A percentile compares a stretch with the other conserved stretches of the same genome.
phyloP scores from a whole-genome alignment of 768 basidiomycete genomes.

The Jaapia argillacea region DNA sequence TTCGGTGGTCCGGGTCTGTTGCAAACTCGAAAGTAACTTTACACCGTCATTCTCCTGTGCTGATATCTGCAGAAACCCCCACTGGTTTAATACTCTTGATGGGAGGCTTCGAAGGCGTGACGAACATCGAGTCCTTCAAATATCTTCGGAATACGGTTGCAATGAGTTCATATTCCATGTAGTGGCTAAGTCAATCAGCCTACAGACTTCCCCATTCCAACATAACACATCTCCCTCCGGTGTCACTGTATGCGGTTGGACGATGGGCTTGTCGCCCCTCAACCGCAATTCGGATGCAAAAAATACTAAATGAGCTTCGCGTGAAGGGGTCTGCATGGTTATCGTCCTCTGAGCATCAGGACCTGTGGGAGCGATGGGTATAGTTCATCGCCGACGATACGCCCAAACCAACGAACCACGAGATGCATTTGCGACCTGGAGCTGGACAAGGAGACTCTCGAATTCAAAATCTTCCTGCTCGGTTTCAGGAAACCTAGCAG shows the following conservation, averaged over 20 bases:
- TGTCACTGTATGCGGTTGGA: conserved; percentile 54
- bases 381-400: background rate
- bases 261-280: conserved; percentile 43
- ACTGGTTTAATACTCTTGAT: background rate
- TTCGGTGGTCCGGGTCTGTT: conserved; percentile 15
- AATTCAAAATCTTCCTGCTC: conserved; percentile 11
- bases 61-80: conserved; percentile 35
- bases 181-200: background rate
- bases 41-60: conserved; percentile 65
- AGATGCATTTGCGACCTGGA: conserved; percentile 41
- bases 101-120: background rate
- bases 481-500: conserved; percentile 7
- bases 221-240: conserved; percentile 52
- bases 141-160: conserved; percentile 26
- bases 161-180: background rate
- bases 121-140: conserved; percentile 75
- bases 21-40: conserved; percentile 31
- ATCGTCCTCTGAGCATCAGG: conserved; percentile 48
- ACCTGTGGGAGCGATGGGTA: conserved; percentile 31
- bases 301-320: conserved; percentile 31
- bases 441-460: conserved; percentile 16
- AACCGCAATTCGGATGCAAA: conserved; percentile 71
- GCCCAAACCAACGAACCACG: conserved; percentile 36
- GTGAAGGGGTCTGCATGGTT: too few species aligned
- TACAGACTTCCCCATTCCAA: conserved; percentile 77